Percentiles rank a stretch among this genome's conserved stretches.
Evolutionary conservation across 805 yeast genomes (phyloP).

Genomic region (Pichia ethanolica): DNA sequence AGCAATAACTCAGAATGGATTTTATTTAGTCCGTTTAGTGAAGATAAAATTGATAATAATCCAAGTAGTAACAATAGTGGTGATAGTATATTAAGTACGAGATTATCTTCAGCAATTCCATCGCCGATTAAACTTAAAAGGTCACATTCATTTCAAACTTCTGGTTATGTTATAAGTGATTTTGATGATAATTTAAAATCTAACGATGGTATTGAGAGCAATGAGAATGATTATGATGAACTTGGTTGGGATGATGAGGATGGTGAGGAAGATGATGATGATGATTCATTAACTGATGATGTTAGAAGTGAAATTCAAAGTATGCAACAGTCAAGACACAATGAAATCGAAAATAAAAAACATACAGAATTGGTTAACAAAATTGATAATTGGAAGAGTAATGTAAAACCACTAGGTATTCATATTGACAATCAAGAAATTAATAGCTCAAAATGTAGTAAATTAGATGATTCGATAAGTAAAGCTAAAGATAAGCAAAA

Average conservation of each 20-base stretch:
- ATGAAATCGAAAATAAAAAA: neutral
- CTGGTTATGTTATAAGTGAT: constrained; percentile 15
- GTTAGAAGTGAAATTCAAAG: neutral
- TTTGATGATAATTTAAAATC: constrained; percentile 8
- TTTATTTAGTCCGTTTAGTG: constrained; percentile 2
- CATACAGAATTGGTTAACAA: constrained; percentile 4
- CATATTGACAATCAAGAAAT: neutral
- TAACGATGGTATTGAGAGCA: neutral
- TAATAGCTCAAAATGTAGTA: too few relatives aligned
- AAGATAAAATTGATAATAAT: neutral
- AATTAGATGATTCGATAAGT: neutral
- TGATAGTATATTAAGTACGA: constrained; percentile 5
- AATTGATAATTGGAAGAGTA: constrained; percentile 4
- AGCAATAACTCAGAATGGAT: constrained; percentile 4
- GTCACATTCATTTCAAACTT: constrained; percentile 4
- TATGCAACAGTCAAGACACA: neutral
- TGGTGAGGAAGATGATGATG: constrained; percentile 21
- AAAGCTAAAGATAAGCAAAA: neutral
- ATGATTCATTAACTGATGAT: constrained; percentile 1
- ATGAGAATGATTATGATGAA: neutral
- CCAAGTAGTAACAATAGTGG: neutral
- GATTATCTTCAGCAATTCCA: neutral
- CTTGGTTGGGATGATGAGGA: neutral
- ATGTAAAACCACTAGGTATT: neutral
- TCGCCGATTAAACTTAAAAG: neutral